Base-by-base conservation (phyloP, 257 asterid species). In the Solanum chiquidenum region DNA sequence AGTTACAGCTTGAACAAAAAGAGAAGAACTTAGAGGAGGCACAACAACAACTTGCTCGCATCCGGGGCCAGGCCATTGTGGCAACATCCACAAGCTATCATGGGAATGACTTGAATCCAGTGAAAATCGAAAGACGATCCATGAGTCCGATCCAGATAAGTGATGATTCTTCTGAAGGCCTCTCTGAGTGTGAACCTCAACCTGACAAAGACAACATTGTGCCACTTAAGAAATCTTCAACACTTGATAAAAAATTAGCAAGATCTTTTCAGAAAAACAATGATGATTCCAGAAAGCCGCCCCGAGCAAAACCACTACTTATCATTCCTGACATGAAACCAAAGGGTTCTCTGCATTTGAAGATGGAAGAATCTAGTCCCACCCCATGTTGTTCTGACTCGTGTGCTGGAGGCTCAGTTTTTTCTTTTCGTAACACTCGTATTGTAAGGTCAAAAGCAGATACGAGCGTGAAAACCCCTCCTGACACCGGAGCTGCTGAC, bases 21-120 rank as follows among this genome's bases (percentile, higher is more conserved):
- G 93, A 92, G 87, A 94, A 84, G 92, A 94, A 91, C 84, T 85
- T 93, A 91, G 93, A 90, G 79, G 95, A 91, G 87, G 90, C 95
- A 87, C 92, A 92, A 88, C 89, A 12, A 80, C 89, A 91, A 87
- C 88, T 94, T 89, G 94, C 92, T 87, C 93, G 89, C 52, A 92
- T 88, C 88, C 93, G 92, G 84, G 90, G 92, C 38, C 87, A 49
- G 86, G 91, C 73, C 87, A 76, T 5, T 44, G 75, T 71, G 73
- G 88, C 73, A 88, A 87, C 91, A 89, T 91, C 92, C 60, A 89
- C 87, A 88, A 85, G 33, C 21, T 83, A 44, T 87, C 80, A 87
- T 34, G 77, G 82, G 49, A 89, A 90, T 88, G 90, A 88, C 83
- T 87, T 85, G 75, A 84, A 86, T 44, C 91, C 83, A 79, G 82